phyloP scores from a whole-genome alignment of 805 yeast species.

The Saturnispora ahearnii region DNA sequence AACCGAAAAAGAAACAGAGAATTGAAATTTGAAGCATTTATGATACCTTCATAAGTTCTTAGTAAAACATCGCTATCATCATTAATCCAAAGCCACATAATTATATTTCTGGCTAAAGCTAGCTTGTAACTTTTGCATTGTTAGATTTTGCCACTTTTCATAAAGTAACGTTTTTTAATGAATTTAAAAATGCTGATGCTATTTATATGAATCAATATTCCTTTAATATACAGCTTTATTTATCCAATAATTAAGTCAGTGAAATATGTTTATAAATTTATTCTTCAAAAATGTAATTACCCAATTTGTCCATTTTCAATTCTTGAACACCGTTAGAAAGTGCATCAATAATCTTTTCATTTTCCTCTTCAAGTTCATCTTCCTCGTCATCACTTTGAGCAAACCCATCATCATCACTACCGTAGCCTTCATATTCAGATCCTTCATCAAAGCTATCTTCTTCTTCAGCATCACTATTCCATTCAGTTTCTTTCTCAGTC shows the following conservation, averaged over 20 bases:
- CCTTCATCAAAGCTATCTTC: constrained; percentile 14
- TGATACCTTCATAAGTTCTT: no score
- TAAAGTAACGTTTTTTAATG: no score
- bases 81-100: no score
- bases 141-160: no score
- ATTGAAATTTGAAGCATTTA: neutral
- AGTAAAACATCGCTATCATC: no score
- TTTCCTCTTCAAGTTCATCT: constrained; percentile 29
- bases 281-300: constrained; percentile 65
- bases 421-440: constrained; percentile 20
- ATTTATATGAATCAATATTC: neutral
- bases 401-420: constrained; percentile 15
- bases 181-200: no score
- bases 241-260: neutral
- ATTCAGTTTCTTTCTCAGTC: constrained; percentile 16
- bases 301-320: constrained; percentile 74
- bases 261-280: neutral
- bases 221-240: neutral
- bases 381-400: constrained; percentile 28
- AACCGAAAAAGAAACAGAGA: constrained; percentile 3
- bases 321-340: constrained; percentile 51
- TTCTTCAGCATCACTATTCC: constrained; percentile 14
- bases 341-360: constrained; percentile 58
- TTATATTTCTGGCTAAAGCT: no score
- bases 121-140: no score